These are phyloP conservation scores for Phytophthora litchii DNA, from an alignment of 352 stramenopile genomes.

Conservation along the genomic window DNA sequence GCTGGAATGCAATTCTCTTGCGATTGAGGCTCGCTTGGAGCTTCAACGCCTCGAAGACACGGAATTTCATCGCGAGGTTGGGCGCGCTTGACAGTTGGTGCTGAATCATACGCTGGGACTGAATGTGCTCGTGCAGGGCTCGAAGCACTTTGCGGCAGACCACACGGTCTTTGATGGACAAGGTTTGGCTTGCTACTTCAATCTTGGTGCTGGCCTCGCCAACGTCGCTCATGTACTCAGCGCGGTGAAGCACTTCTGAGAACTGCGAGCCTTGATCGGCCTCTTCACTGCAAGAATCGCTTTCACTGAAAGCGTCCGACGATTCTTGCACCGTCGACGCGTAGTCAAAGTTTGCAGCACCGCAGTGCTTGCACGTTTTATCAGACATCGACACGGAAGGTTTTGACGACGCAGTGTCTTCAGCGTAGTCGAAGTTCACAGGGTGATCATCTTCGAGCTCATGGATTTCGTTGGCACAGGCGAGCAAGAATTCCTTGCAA, in stretches of 20 bases:
- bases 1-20: constrained; percentile 55
- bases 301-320: constrained; percentile 22
- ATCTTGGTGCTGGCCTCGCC: constrained; percentile 10
- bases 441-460: constrained; percentile 74
- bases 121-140: constrained; percentile 16
- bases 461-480: constrained; percentile 83
- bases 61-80: constrained; percentile 42
- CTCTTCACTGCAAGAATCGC: constrained; percentile 43
- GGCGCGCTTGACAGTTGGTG: constrained; percentile 19
- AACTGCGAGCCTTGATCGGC: constrained; percentile 66
- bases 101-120: constrained; percentile 2
- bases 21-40: constrained; percentile 36
- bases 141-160: constrained; percentile 38
- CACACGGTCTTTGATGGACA: constrained; percentile 21
- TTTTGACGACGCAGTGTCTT: constrained; percentile 42
- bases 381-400: background rate
- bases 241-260: constrained; percentile 54
- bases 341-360: constrained; percentile 52
- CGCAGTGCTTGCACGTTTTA: constrained; percentile 17
- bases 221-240: constrained; percentile 52
- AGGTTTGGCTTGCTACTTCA: background rate
- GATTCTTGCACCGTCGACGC: constrained; percentile 44
- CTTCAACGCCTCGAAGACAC: constrained; percentile 55
- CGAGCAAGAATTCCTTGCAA: constrained; percentile 74
- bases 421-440: constrained; percentile 70